A percentile compares a stretch with the other conserved stretches of the same genome.
phyloP scores from a whole-genome alignment of 768 basidiomycete genomes.

The Suillus americanus region DNA sequence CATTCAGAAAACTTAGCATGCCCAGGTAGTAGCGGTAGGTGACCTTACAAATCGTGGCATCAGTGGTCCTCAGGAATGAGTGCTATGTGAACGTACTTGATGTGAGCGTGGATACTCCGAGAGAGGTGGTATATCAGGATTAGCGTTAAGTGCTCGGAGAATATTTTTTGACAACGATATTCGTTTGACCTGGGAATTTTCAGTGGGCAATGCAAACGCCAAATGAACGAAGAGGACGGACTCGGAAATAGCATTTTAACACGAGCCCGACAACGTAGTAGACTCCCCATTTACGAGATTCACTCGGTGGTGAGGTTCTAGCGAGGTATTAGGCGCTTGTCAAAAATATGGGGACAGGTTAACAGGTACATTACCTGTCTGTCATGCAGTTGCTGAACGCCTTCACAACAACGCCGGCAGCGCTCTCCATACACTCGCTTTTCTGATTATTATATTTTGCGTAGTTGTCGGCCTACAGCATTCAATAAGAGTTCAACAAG shows the following conservation, averaged over 20 bases:
- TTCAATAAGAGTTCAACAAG: neutral
- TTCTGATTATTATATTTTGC: conserved; percentile 55
- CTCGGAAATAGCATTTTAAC: conserved; percentile 93
- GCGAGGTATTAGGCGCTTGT: conserved; percentile 3
- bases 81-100: conserved; percentile 53
- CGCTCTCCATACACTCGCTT: conserved; percentile 79
- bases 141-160: conserved; percentile 82
- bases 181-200: conserved; percentile 66
- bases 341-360: neutral
- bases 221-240: conserved; percentile 35
- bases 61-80: conserved; percentile 15
- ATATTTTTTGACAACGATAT: conserved; percentile 93
- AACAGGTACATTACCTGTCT: conserved; percentile 53
- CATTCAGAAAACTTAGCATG: conserved; percentile 91
- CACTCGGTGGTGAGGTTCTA: conserved; percentile 66
- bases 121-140: conserved; percentile 81
- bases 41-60: conserved; percentile 50
- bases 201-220: conserved; percentile 5
- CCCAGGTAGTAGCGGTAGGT: conserved; percentile 95
- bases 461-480: conserved; percentile 57
- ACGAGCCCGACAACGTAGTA: conserved; percentile 91
- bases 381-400: conserved; percentile 89
- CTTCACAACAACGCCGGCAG: conserved; percentile 82
- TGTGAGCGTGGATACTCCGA: conserved; percentile 78
- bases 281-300: conserved; percentile 86